phyloP scores from a whole-genome alignment of 495 filamentous ascomycete genomes.

The Collariella sp. region DNA sequence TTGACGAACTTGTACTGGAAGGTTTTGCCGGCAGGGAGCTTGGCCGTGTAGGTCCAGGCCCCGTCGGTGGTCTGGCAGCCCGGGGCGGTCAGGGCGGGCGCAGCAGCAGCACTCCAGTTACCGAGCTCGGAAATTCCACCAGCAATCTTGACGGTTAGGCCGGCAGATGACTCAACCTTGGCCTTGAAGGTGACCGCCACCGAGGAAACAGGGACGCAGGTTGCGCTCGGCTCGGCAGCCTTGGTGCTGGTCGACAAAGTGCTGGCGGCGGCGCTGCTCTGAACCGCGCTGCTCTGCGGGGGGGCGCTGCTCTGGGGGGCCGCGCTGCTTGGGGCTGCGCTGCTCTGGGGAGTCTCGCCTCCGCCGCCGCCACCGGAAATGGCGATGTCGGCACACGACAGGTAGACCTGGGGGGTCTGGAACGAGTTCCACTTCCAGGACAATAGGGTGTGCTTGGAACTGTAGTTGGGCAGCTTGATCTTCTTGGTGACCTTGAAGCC shows the following conservation, averaged over 20 bases:
- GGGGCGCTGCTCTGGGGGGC: slow-evolving; percentile 38
- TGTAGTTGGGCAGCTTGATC: slow-evolving; percentile 41
- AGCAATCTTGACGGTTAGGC: slow-evolving; percentile 51
- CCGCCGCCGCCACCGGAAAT: slow-evolving; percentile 26
- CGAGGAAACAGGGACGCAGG: slow-evolving; percentile 37
- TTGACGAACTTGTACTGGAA: slow-evolving; percentile 66
- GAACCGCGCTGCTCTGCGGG: too few relatives aligned
- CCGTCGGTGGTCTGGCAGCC: slow-evolving; percentile 49
- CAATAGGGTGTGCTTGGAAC: slow-evolving; percentile 43
- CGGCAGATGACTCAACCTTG: slow-evolving; percentile 44
- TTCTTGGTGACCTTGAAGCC: slow-evolving; percentile 50
- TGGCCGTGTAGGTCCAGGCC: slow-evolving; percentile 47
- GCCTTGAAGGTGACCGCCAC: slow-evolving; percentile 54
- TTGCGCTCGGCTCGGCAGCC: slow-evolving; percentile 23
- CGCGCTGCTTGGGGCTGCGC: too few relatives aligned
- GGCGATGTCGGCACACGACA: slow-evolving; percentile 48
- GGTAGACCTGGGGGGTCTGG: slow-evolving; percentile 49
- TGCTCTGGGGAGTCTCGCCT: slow-evolving; percentile 37
- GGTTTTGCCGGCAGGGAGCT: slow-evolving; percentile 43
- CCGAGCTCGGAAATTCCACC: slow-evolving; percentile 51
- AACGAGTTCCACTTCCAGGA: slow-evolving; percentile 50
- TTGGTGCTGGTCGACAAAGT: slow-evolving; percentile 36
- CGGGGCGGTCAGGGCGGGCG: slow-evolving; percentile 43
- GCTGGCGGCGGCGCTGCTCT: slow-evolving; percentile 40
- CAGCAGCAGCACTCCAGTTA: slow-evolving; percentile 44